Conservation (phyloP, 2,329 filamentous ascomycete species). For the Cladosporium austrohemisphaericum region DNA sequence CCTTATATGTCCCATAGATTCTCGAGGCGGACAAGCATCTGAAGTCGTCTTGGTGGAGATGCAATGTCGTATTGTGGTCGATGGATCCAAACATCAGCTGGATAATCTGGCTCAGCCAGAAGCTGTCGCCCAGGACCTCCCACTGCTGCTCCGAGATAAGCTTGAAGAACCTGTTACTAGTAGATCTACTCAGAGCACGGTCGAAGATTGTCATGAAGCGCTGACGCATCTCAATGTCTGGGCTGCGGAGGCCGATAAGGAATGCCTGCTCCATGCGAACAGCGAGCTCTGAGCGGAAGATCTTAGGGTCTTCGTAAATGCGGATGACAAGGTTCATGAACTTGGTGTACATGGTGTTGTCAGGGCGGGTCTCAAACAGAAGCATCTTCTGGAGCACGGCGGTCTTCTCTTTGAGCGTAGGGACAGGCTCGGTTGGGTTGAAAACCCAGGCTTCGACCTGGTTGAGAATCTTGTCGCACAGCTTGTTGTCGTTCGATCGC, state of each 20-base stretch:
- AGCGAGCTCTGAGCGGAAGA: constrained; percentile 89
- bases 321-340: constrained; percentile 95
- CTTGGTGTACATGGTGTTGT: constrained; percentile 81
- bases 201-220: constrained; percentile 97
- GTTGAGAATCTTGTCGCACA: constrained; percentile 88
- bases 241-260: constrained; percentile 86
- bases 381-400: constrained; percentile 99
- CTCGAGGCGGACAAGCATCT: constrained; percentile 69
- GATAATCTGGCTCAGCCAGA: constrained; percentile 93
- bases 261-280: constrained; percentile 98
- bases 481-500: constrained; percentile 78
- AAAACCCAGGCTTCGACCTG: constrained; percentile 98
- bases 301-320: constrained; percentile 97
- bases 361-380: constrained; percentile 80
- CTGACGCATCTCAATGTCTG: constrained; percentile 94
- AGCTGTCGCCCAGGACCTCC: constrained; percentile 91
- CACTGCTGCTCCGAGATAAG: constrained; percentile 91
- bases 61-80: constrained; percentile 74
- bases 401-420: constrained; percentile 97
- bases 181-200: constrained; percentile 86
- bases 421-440: constrained; percentile 88
- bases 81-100: constrained; percentile 88
- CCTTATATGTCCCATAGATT: constrained; percentile 68
- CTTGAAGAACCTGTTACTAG: constrained; percentile 82
- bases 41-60: constrained; percentile 81